Percentiles rank a stretch among this genome's conserved stretches.
Evolutionary conservation across 257 asterid species (phyloP).

Genomic region (Capsicum chinense): DNA sequence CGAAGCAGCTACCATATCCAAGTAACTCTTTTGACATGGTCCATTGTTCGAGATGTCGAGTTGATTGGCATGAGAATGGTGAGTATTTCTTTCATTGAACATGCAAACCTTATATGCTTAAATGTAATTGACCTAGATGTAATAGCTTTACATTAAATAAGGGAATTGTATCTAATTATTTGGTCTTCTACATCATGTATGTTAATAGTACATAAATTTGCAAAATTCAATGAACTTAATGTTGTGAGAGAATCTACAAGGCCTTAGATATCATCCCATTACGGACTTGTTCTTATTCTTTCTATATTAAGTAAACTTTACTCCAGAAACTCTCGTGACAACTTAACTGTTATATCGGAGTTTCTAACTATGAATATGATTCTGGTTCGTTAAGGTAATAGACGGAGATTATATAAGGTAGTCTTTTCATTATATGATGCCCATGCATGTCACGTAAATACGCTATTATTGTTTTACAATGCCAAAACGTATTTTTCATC

Average conservation of each 20-base stretch:
- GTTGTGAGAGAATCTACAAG: neutral
- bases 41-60: conserved; percentile 97
- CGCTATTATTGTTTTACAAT: conserved; percentile 4
- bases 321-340: neutral
- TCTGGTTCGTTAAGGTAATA: neutral
- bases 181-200: neutral
- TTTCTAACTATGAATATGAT: neutral
- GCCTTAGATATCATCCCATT: conserved; percentile 14
- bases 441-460: conserved; percentile 3
- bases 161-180: neutral
- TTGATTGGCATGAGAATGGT: conserved; percentile 95
- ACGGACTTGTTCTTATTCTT: conserved; percentile 10
- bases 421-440: neutral
- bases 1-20: conserved; percentile 90
- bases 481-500: neutral
- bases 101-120: neutral
- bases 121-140: conserved; percentile 6
- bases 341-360: neutral
- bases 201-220: neutral
- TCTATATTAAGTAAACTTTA: neutral
- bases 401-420: neutral
- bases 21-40: conserved; percentile 90
- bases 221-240: neutral
- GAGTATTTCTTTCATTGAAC: conserved; percentile 34
- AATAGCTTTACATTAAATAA: neutral